Evolutionary conservation across 805 yeast genomes (phyloP), one percentile per base, ranked within the genome.

Genomic region (Maudiozyma barnettii): DNA sequence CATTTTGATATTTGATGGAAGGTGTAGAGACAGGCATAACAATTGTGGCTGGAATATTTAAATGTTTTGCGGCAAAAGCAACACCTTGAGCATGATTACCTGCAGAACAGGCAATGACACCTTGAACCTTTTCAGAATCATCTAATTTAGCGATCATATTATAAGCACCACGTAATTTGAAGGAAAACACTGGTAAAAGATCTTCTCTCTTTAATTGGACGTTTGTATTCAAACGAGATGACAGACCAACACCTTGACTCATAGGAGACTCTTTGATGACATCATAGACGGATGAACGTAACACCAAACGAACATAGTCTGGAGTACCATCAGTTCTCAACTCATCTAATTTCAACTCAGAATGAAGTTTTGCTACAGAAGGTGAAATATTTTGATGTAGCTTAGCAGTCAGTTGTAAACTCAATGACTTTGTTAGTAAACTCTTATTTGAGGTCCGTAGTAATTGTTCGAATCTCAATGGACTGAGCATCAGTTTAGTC

Each of bases 31-130:
- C 81, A 2, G 99, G 99, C 99, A 93, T 93, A 41, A 93, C 98
- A 46, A 93, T 93, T 5, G 97, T 91, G 4, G 98, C 91, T 3
- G 96, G 93, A 45, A 93, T 88, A 23, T 82, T 83, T 60, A 93
- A 71, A 50, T 82, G 79, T 50, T 79, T 80, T 4, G 98, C 96
- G 20, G 95, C 84, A 63, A 68, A 91, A 0, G 99, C 99, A 13
- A 93, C 98, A 55, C 99, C 99, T 64, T 93, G 99, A 1, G 99
- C 99, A 59, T 93, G 99, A 66, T 93, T 93, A 33, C 99, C 99
- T 4, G 99, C 99, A 29, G 97, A 88, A 60, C 98, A 93, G 0
- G 98, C 97, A 62, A 95, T 84, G 47, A 93, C 97, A 57, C 99
- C 99, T 73, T 64, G 87, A 57, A 53, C 82, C 75, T 56, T 81